Evolutionary conservation across 768 basidiomycete species (phyloP), one percentile per base, ranked within the genome.

Genomic region (Lyophyllum decastes): DNA sequence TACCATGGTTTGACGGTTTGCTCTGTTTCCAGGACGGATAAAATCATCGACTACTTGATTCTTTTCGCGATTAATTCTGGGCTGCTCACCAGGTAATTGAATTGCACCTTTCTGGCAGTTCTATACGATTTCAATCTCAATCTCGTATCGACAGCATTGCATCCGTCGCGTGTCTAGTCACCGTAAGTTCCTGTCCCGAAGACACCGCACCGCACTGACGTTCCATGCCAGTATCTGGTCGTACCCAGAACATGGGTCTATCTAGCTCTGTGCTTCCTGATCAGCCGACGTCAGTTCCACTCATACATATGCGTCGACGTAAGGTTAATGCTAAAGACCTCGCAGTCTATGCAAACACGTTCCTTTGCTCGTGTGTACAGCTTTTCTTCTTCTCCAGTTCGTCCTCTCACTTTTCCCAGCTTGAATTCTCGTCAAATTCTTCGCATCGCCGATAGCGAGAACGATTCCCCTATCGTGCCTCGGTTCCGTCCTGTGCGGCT

Each of bases 11-110:
- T 2, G 30, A 8, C 19, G 2, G 1, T 43, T 24, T 33, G 10
- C 30, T 45, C 22, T 45, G 40, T 24, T 24, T 27, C 14, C 35
- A 73, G 71, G 52, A 71, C 66, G 22, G 72, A 73, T 44, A 65
- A 70, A 55, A 67, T 73, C n/a, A 72, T 73, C 49, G 70, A 73
- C 55, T 67, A 69, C 25, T 50, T 73, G 53, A 73, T 73, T 45
- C 46, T 71, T 21, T 70, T 70, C 56, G 66, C 71, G 21, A 69
- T 73, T 21, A 72, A 73, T 40, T 70, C 71, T 48, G 72, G 72
- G 10, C 53, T 73, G 10, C 52, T 71, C 14, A 68, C 69, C 40
- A 71, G 71, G 72, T 70, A 58, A n/a, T 8, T 19, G n/a, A n/a
- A n/a, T 21, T 19, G 16, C 25, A 12, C 33, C 21, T 24, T 12